These are phyloP conservation scores for Nicotiana paniculata DNA, from an alignment of 257 asterid species.

Conservation along the genomic window DNA sequence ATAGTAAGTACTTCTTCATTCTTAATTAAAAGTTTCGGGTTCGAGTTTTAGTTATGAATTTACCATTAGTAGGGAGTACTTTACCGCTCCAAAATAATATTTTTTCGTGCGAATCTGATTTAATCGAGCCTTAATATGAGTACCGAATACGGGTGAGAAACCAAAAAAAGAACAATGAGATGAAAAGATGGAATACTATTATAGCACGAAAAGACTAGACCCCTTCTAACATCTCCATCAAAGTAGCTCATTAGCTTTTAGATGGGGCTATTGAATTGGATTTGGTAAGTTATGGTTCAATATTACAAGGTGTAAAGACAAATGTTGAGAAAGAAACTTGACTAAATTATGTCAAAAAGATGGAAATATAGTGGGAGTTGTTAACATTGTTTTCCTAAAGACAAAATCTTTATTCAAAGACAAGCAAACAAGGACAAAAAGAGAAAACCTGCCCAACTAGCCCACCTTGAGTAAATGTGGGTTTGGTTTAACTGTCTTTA, in stretches of 20 bases:
- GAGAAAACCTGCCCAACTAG: slow-evolving; percentile 11
- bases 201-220: neutral
- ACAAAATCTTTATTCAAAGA: slow-evolving; percentile 21
- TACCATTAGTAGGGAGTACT: no score
- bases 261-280: slow-evolving; percentile 5
- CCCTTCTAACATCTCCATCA: slow-evolving; percentile 16
- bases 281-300: slow-evolving; percentile 12
- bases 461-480: slow-evolving; percentile 17
- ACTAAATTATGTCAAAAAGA: slow-evolving; percentile 36
- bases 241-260: neutral
- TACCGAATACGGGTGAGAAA: no score
- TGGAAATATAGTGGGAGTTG: slow-evolving; percentile 47
- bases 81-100: accelerated
- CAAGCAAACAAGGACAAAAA: slow-evolving; percentile 39
- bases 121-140: no score
- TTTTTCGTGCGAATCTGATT: no score
- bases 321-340: slow-evolving; percentile 13
- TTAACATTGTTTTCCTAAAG: slow-evolving; percentile 27
- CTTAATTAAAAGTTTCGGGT: no score
- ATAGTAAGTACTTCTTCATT: no score
- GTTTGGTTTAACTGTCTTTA: slow-evolving; percentile 22
- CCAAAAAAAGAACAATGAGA: no score
- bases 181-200: neutral
- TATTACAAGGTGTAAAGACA: slow-evolving; percentile 21
- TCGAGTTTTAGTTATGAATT: no score